Evolutionary conservation across 228 moss, liverwort and hornwort genomes (phyloP), one percentile per base, ranked within the genome.

Genomic region (Sphagnum magellanicum): DNA sequence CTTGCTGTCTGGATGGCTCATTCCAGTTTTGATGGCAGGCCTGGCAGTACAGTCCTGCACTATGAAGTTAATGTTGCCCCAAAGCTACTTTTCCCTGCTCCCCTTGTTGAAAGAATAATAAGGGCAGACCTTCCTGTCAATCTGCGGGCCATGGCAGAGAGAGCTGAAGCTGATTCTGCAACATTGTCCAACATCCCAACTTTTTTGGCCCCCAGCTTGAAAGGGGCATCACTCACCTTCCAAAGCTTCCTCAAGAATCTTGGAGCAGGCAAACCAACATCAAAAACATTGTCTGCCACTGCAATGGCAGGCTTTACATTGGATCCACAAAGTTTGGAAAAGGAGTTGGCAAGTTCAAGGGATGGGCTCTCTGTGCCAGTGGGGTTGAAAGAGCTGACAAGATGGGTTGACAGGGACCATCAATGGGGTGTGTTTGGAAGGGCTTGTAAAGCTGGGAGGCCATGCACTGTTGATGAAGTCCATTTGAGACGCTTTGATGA

Each of bases 401-500:
- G 62, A 72, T 65, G 79, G 71, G 75, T 70, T 61, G 78, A 73
- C 17, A 68, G 76, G 53, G 81, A 75, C 70, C 76, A 79, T 52
- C 62, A 61, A 7, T 90, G 77, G 73, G 79, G 76, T 46, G 74
- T 63, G 57, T 63, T 67, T 62, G 81, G 85, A 69, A 76, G 79
- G 52, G 4, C 80, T 58, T 91, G 86, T 73, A 81, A 71, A 61
- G n/a, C 88, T 64, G 89, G 79, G 64, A 89, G 84, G 60, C 90
- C 81, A 16, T 90, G 91, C 75, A 67, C 88, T 67, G 93, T 93
- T 53, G 97, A 97, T 76, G 97, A 97, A 83, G 93, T 97, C 48
- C 97, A 97, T 65, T 75, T 97, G 70, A 88, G 97, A 73, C 97
- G 97, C 67, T 83, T 88, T 67, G 97, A 97, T 80, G 91, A 97